phyloP scores from a whole-genome alignment of 805 yeast genomes.

The Metschnikowia amazonensis region DNA sequence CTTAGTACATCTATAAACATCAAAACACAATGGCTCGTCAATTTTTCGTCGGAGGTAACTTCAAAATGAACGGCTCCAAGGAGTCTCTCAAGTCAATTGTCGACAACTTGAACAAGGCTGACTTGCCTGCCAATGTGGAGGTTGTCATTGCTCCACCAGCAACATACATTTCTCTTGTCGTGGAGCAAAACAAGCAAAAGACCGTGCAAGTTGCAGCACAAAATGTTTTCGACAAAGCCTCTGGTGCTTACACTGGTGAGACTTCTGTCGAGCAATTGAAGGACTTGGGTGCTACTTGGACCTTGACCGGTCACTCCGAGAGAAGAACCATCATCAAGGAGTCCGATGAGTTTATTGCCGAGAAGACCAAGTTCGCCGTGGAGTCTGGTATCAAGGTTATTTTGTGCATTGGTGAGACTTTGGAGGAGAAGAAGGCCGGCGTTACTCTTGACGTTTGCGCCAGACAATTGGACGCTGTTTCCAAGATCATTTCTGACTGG shows the following conservation, averaged over 20 bases:
- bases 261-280: constrained; percentile 81
- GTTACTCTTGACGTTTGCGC: constrained; percentile 81
- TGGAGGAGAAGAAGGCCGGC: constrained; percentile 90
- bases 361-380: constrained; percentile 90
- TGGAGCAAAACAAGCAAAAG: constrained; percentile 59
- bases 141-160: constrained; percentile 97
- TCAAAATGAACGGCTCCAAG: constrained; percentile 96
- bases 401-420: constrained; percentile 96
- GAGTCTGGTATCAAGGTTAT: constrained; percentile 88
- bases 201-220: constrained; percentile 86
- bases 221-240: constrained; percentile 79
- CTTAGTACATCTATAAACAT: neutral
- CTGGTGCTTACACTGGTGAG: constrained; percentile 99
- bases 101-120: constrained; percentile 74
- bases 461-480: constrained; percentile 87
- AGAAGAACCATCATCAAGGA: constrained; percentile 94
- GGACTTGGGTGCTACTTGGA: constrained; percentile 93
- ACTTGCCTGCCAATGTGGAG: constrained; percentile 74
- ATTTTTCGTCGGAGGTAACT: constrained; percentile 99
- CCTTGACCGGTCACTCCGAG: constrained; percentile 96
- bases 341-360: constrained; percentile 85
- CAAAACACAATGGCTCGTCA: constrained; percentile 61
- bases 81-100: constrained; percentile 80
- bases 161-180: constrained; percentile 80
- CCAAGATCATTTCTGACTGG: constrained; percentile 84